A percentile compares a stretch with the other conserved stretches of the same genome.
Conservation (phyloP, 2,329 filamentous ascomycete species). For the Fonsecaea monophora region DNA sequence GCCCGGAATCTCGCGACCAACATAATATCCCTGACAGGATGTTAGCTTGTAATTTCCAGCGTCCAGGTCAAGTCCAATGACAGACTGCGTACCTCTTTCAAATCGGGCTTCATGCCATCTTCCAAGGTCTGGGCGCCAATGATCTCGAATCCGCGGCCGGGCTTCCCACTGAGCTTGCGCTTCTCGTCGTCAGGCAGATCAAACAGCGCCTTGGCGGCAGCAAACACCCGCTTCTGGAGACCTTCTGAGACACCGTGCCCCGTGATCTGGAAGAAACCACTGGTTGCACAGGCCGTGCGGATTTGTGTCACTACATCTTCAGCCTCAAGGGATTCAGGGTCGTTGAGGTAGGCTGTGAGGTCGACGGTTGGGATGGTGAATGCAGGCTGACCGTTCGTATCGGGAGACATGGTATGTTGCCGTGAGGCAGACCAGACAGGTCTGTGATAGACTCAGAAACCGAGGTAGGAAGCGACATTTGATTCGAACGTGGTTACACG, state of each 20-base stretch:
- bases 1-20: conserved; percentile 39
- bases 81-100: conserved; percentile 42
- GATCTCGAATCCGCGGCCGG: conserved; percentile 42
- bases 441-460: neutral
- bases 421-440: neutral
- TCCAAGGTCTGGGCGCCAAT: conserved; percentile 42
- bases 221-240: conserved; percentile 52
- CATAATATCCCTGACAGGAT: conserved; percentile 38
- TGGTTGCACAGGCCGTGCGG: conserved; percentile 53
- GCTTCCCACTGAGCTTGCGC: conserved; percentile 24
- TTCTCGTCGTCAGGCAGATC: conserved; percentile 46
- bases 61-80: neutral
- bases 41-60: neutral
- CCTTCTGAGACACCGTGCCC: conserved; percentile 55
- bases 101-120: conserved; percentile 39
- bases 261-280: conserved; percentile 62
- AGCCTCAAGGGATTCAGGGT: conserved; percentile 34
- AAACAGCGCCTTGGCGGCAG: conserved; percentile 57
- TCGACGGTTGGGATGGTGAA: conserved; percentile 35
- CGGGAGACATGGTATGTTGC: neutral
- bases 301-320: conserved; percentile 46
- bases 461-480: neutral
- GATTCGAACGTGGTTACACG: neutral
- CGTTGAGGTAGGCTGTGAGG: conserved; percentile 34
- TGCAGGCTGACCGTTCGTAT: neutral